Base-by-base conservation (phyloP, 2,329 filamentous ascomycete species). In the Fusarium transvaalense region DNA sequence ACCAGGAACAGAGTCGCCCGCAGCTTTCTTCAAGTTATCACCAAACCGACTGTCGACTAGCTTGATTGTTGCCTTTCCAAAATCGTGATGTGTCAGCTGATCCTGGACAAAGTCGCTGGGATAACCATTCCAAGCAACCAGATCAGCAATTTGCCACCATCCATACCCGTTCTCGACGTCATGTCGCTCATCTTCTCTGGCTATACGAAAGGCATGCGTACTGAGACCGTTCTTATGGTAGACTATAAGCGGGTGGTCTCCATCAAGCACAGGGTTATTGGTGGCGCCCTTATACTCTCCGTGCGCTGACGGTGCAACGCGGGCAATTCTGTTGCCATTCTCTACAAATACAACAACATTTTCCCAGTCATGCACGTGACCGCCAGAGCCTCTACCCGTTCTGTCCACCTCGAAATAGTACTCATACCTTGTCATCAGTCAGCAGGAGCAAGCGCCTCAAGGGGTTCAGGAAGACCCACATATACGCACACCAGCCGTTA, bases 121-220 rank as follows among this genome's bases (percentile, higher is more conserved):
- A 13, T 13, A 56, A 3, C 45, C 14, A 25, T 56, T 21, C 34
- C 45, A 56, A 4, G 15, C 35, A 3, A 51, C 13, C 2, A 41
- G 34, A 21, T 39, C 21, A 10, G 17, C 10, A 1, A 21, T 10
- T 6, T 27, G 5, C 53, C 53, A 51, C 7, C 29, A 5, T 10
- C 13, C 17, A 2, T 17, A 25, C 6, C 14, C 2, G 2, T 51
- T 34, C 19, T 41, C 7, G 13, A 32, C 19, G 0, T 21, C 10
- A 4, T 3, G 0, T 13, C 29, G 3, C 3, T 56, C 21, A 3
- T 21, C 2, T 1, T 32, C 3, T 0, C 17, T 19, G 3, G 45
- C 45, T 3, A 41, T 32, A 0, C 17, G 27, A 17, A 56, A 27
- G 29, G 0, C 2, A 8, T 54, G 39, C 8, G 21, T 29, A 3